A percentile compares a stretch with the other conserved stretches of the same genome.
Conservation (phyloP, 2,329 filamentous ascomycete species). For the Paracorniculantispora psalliotae region DNA sequence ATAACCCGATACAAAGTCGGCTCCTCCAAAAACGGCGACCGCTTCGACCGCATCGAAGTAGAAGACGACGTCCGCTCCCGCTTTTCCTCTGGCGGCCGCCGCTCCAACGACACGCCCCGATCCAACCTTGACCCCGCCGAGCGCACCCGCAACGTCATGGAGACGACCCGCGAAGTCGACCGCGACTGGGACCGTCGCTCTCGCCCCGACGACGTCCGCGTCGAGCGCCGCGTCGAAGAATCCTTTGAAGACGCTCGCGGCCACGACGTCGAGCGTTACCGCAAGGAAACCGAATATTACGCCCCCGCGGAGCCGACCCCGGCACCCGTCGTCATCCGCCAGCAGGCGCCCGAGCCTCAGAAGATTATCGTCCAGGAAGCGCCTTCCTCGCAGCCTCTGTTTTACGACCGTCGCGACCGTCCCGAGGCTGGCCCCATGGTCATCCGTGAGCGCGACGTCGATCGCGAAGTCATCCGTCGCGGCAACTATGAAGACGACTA, state of each 20-base stretch:
- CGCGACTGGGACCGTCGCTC: slow-evolving; percentile 42
- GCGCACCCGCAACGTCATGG: slow-evolving; percentile 33
- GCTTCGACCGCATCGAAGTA: slow-evolving; percentile 37
- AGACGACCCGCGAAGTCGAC: slow-evolving; percentile 30
- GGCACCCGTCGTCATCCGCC: slow-evolving; percentile 52
- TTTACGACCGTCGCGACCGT: slow-evolving; percentile 42
- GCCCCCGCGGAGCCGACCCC: slow-evolving; percentile 45
- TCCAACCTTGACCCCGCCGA: slow-evolving; percentile 44
- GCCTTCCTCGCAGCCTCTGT: slow-evolving; percentile 45
- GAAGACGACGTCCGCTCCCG: slow-evolving; percentile 44
- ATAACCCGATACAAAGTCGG: slow-evolving; percentile 49
- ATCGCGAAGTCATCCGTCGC: slow-evolving; percentile 32
- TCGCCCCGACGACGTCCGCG: slow-evolving; percentile 40
- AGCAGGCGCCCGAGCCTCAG: slow-evolving; percentile 50
- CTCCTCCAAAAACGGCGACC: slow-evolving; percentile 34
- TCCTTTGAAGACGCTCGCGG: slow-evolving; percentile 40
- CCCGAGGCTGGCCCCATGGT: slow-evolving; percentile 42
- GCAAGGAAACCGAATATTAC: slow-evolving; percentile 60
- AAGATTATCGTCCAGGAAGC: slow-evolving; percentile 58
- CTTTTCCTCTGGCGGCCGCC: slow-evolving; percentile 36
- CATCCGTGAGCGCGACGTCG: slow-evolving; percentile 34
- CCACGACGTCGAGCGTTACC: slow-evolving; percentile 53
- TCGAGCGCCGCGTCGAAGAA: slow-evolving; percentile 51
- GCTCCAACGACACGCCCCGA: slow-evolving; percentile 39
- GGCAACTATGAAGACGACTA: slow-evolving; percentile 42